These are phyloP conservation scores for Erodium moschatum DNA, from an alignment of 441 rosid genomes.

Conservation along the genomic window DNA sequence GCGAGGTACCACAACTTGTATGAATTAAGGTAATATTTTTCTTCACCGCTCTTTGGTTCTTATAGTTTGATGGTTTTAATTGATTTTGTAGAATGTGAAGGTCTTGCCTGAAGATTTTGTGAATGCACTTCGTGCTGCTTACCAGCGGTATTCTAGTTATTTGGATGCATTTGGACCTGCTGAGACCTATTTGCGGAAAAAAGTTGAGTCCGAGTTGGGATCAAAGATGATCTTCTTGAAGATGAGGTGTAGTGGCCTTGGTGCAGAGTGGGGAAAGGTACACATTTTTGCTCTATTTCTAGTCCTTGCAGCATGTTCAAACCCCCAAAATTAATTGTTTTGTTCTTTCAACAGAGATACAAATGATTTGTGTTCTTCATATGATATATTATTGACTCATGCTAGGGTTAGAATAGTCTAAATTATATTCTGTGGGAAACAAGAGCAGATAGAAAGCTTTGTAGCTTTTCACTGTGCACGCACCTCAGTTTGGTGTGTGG, in stretches of 20 bases:
- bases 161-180: conserved; percentile 66
- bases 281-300: not conserved
- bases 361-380: not conserved
- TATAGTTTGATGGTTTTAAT: conserved; percentile 13
- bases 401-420: not conserved
- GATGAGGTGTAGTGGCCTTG: conserved; percentile 93
- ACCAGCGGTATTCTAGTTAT: conserved; percentile 55
- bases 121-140: conserved; percentile 43
- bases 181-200: conserved; percentile 65
- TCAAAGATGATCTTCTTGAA: conserved; percentile 88
- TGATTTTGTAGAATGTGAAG: conserved; percentile 52
- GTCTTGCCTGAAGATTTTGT: conserved; percentile 38
- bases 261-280: conserved; percentile 93
- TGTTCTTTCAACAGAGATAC: not conserved
- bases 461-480: too few relatives aligned
- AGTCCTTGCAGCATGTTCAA: not conserved
- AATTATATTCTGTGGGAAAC: too few relatives aligned
- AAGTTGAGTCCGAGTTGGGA: conserved; percentile 86
- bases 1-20: conserved; percentile 51
- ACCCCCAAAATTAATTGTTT: not conserved
- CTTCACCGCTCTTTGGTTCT: conserved; percentile 4
- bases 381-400: not conserved
- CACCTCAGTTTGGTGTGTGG: too few relatives aligned
- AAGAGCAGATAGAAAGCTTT: too few relatives aligned
- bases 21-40: not conserved